phyloP scores from a whole-genome alignment of 2,329 filamentous ascomycete genomes.

The Graphilbum fragrans region DNA sequence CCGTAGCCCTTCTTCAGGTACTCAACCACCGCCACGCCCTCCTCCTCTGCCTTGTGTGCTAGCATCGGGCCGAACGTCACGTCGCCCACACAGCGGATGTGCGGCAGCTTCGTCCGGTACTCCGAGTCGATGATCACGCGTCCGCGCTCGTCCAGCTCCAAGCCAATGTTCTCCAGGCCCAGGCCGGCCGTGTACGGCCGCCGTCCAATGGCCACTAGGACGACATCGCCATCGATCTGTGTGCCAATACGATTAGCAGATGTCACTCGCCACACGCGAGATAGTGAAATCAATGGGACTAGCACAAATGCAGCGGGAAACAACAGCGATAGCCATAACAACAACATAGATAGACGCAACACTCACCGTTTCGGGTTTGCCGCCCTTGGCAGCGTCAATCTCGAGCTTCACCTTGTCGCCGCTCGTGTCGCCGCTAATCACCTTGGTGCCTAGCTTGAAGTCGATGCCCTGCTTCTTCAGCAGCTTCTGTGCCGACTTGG shows the following conservation, averaged over 20 bases:
- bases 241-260: no score
- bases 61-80: constrained; percentile 98
- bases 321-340: background rate
- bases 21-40: constrained; percentile 87
- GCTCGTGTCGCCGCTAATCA: constrained; percentile 69
- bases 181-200: constrained; percentile 88
- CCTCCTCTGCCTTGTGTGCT: constrained; percentile 98
- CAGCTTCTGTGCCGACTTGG: constrained; percentile 85
- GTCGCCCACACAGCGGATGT: constrained; percentile 95
- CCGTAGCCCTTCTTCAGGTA: constrained; percentile 97
- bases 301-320: background rate
- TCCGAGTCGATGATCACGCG: constrained; percentile 96
- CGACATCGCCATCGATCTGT: constrained; percentile 88
- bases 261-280: no score
- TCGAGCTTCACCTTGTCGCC: constrained; percentile 70
- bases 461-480: constrained; percentile 94
- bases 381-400: constrained; percentile 87
- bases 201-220: constrained; percentile 92
- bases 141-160: constrained; percentile 86
- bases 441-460: constrained; percentile 97
- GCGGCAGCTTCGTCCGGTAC: constrained; percentile 93
- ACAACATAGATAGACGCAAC: background rate
- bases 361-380: constrained; percentile 80
- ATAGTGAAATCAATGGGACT: constrained; percentile 3
- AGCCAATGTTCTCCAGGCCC: constrained; percentile 83